Base-by-base conservation (phyloP, 306 rosid genomes). In the Aeschynomene evenia region DNA sequence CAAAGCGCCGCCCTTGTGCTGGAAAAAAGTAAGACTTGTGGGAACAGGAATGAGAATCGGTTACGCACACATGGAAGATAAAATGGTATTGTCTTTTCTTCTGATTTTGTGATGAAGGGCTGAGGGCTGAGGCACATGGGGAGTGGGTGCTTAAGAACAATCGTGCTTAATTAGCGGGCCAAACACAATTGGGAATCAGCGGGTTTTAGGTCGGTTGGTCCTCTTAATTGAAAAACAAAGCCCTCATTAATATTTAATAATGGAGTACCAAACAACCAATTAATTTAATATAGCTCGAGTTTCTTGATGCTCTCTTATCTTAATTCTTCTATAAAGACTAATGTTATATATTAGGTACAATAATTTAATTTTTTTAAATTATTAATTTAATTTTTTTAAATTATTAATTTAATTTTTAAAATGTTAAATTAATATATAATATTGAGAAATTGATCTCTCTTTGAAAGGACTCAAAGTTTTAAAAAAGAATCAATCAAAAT, bases 61-160 rank as follows among this genome's bases (percentile, higher is more conserved):
- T 58, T 16, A 9, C 2, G 21, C 55, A 67, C 86, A 85, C 29
- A 62, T 60, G 82, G 85, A 48, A 53, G 54, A 68, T 61, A 78
- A 78, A 33, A 74, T 68, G 80, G 73, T 51, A 43, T 46, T 37
- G 74, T 61, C 68, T 70, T 46, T 55, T 61, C 9, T 76, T 83
- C 74, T 68, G 71, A 72, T 81, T 79, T 82, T 63, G 70, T 49
- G 82, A 85, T n/a, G n/a, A n/a, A n/a, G n/a, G n/a, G n/a, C n/a
- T n/a, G n/a, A 79, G 72, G 65, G 59, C 77, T 26, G 22, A 9
- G 53, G 94, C 98, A 90, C 97, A 88, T 88, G 97, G 97, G 97
- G 95, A 68, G 45, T 79, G 79, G 88, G 78, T 76, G 73, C 70
- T 79, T 69, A 23, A 13, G 29, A 60, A 70, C 87, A 82, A 85